These are phyloP conservation scores for Pyricularia grisea DNA, from an alignment of 2,329 filamentous ascomycete species.

Conservation along the genomic window DNA sequence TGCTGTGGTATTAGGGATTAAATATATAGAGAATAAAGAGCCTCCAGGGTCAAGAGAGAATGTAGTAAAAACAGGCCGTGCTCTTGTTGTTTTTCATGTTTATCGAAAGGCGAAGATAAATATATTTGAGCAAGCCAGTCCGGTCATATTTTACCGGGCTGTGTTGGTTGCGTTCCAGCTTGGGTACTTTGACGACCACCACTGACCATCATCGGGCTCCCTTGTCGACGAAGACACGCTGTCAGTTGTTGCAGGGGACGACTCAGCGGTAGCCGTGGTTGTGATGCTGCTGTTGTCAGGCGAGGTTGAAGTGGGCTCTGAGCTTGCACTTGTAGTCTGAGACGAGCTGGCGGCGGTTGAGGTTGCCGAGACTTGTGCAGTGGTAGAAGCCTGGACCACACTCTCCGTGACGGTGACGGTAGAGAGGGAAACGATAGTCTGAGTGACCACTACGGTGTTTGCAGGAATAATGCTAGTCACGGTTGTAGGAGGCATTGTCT, in stretches of 20 bases:
- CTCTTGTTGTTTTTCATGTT: background rate
- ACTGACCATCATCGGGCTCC: background rate
- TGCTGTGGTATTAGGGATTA: background rate
- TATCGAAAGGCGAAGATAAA: too few species aligned
- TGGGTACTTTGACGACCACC: background rate
- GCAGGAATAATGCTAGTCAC: conserved; percentile 12
- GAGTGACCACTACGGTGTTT: conserved; percentile 14
- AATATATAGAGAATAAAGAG: background rate
- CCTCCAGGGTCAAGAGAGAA: background rate
- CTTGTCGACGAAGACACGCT: background rate
- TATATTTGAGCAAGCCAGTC: too few species aligned
- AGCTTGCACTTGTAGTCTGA: background rate
- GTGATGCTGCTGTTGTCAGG: background rate
- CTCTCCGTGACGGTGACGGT: background rate
- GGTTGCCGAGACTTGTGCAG: background rate
- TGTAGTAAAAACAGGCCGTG: background rate
- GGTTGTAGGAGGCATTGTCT: conserved; percentile 8
- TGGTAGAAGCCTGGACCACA: background rate
- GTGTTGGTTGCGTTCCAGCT: background rate
- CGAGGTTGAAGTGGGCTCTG: background rate
- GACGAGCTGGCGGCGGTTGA: background rate
- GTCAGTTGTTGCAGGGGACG: background rate
- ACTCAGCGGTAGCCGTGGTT: background rate
- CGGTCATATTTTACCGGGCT: background rate
- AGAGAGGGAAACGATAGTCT: background rate